These are phyloP conservation scores for Paspalum notatum DNA, from an alignment of 176 grass and related monocot species.

Conservation along the genomic window DNA sequence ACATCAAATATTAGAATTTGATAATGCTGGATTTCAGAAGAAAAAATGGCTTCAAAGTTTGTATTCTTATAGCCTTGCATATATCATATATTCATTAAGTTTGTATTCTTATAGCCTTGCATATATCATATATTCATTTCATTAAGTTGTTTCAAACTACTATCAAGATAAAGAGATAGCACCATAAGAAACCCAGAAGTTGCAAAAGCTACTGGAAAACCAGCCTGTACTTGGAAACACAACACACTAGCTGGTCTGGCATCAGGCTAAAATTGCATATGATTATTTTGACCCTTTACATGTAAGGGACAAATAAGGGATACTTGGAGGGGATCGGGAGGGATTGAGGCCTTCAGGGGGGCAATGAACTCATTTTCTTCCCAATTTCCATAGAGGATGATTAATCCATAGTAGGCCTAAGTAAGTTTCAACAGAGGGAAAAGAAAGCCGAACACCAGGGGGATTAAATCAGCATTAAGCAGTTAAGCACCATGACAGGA, in stretches of 20 bases:
- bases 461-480: neutral
- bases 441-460: neutral
- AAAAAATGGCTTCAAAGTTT: neutral
- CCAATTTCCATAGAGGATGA: too few relatives aligned
- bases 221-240: neutral
- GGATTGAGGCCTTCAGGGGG: too few relatives aligned
- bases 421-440: neutral
- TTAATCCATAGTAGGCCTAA: too few relatives aligned
- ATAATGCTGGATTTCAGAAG: neutral
- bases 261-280: neutral
- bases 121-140: neutral
- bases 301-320: neutral
- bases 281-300: neutral
- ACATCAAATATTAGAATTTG: conserved; percentile 8
- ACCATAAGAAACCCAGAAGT: neutral
- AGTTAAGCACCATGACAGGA: neutral
- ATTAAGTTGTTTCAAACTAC: neutral
- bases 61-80: neutral
- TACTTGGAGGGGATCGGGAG: too few relatives aligned
- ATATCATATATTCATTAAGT: neutral
- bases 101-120: neutral
- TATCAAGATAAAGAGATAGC: neutral
- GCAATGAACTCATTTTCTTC: too few relatives aligned
- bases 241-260: conserved; percentile 11
- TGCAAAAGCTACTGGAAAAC: neutral